Evolutionary conservation across 2,329 filamentous ascomycete genomes (phyloP), one percentile per base, ranked within the genome.

Genomic region (Paecilomyces dactylethromorphus): DNA sequence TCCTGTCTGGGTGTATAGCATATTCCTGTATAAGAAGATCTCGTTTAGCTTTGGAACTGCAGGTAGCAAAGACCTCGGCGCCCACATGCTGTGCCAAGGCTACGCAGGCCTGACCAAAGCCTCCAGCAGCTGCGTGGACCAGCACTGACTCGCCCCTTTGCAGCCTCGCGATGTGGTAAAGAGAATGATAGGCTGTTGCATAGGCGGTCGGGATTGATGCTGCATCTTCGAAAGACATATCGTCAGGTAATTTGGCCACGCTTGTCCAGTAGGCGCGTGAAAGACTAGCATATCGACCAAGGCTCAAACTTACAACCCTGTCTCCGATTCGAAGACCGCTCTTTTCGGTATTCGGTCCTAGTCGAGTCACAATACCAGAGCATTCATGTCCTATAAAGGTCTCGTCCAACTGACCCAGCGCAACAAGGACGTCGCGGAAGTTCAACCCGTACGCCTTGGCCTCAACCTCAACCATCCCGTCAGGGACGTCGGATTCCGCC

Each of bases 221-320:
- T 4, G 58, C 63, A 29, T 58, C 54, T 24, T 51, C 57, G 53
- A 61, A 66, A 12, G 35, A 45, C 52, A 65, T 59, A 33, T 61
- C 58, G 31, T 32, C 31, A 11, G 31, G 31, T 32, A 32, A 32
- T 11, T 32, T 32, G 31, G 31, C 31, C 31, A 32, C 31, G 31
- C 31, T 32, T 32, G 31, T 32, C 31, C 31, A 32, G 53, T 21
- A 64, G 60, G 8, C 51, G 49, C 6, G 55, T 33, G 6, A 64
- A 29, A 65, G 66, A 6, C 62, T 72, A 1, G 65, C 49, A 56
- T 67, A 74, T 13, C 63, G 58, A 2, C 69, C 69, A 35, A 64
- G 58, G 10, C 56, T 57, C 62, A 69, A 64, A 2, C 65, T 72
- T 49, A 66, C 64, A 2, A 76, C 72, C 15, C 68, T 62, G 56